phyloP scores from a whole-genome alignment of 176 grass and related monocot genomes.

The Triticum aestivum region IWGSC_CS_RefSeq_v2.1 NC_057802.1:497267014-497267513 shows the following conservation, averaged over 20 bases:
- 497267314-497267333: constrained; percentile 53
- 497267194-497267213: constrained; percentile 68
- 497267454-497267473: constrained; percentile 58
- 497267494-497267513: constrained; percentile 88
- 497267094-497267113: constrained; percentile 56
- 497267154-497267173: constrained; percentile 52
- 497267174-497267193: constrained; percentile 62
- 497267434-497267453: constrained; percentile 63
- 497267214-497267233: constrained; percentile 73
- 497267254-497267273: constrained; percentile 58
- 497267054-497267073: constrained; percentile 43
- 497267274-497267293: constrained; percentile 41
- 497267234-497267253: constrained; percentile 69
- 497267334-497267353: constrained; percentile 66
- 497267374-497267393: constrained; percentile 83
- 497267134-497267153: constrained; percentile 52
- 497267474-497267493: constrained; percentile 58
- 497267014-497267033: constrained; percentile 23
- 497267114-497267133: constrained; percentile 58
- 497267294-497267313: constrained; percentile 72
- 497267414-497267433: constrained; percentile 52
- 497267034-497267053: constrained; percentile 68
- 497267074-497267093: constrained; percentile 57
- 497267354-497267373: constrained; percentile 43
- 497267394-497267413: constrained; percentile 44